These are phyloP conservation scores for Pseudogymnoascus sp. DNA, from an alignment of 2,329 filamentous ascomycete species.

Conservation along the genomic window DNA sequence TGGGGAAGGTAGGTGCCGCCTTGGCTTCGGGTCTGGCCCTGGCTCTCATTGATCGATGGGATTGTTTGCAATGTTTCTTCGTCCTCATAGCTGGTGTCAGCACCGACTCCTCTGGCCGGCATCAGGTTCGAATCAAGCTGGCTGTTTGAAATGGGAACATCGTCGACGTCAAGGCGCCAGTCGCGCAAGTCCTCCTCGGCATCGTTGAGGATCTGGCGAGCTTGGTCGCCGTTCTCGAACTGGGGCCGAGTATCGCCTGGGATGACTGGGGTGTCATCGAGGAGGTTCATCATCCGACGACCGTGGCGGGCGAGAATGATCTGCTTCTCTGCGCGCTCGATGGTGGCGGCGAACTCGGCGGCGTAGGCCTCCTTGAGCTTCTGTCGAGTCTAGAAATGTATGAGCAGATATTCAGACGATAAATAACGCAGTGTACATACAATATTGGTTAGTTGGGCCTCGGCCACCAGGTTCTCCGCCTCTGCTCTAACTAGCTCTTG, in stretches of 20 bases:
- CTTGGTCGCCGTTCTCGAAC: slow-evolving; percentile 58
- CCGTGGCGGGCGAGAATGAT: slow-evolving; percentile 88
- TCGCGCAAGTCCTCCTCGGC: slow-evolving; percentile 78
- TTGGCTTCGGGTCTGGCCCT: not conserved
- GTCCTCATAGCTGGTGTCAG: not conserved
- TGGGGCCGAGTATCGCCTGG: slow-evolving; percentile 68
- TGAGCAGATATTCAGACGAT: not conserved
- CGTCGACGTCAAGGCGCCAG: slow-evolving; percentile 45
- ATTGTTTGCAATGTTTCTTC: not conserved
- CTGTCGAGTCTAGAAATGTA: slow-evolving; percentile 62
- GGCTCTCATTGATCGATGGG: not conserved
- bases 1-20: slow-evolving; percentile 4
- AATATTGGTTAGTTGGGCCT: slow-evolving; percentile 92
- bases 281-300: slow-evolving; percentile 69
- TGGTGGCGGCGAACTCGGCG: slow-evolving; percentile 76
- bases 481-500: slow-evolving; percentile 95
- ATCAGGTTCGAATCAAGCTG: slow-evolving; percentile 12
- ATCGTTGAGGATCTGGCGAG: slow-evolving; percentile 81
- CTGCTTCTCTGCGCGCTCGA: slow-evolving; percentile 95
- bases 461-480: slow-evolving; percentile 89
- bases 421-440: slow-evolving; percentile 41
- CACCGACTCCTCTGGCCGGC: not conserved
- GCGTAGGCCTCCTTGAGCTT: slow-evolving; percentile 95
- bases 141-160: slow-evolving; percentile 17
- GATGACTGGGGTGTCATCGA: slow-evolving; percentile 84